A percentile compares a stretch with the other conserved stretches of the same genome.
phyloP scores from a whole-genome alignment of 768 basidiomycete genomes.

The Boletales sp. region DNA sequence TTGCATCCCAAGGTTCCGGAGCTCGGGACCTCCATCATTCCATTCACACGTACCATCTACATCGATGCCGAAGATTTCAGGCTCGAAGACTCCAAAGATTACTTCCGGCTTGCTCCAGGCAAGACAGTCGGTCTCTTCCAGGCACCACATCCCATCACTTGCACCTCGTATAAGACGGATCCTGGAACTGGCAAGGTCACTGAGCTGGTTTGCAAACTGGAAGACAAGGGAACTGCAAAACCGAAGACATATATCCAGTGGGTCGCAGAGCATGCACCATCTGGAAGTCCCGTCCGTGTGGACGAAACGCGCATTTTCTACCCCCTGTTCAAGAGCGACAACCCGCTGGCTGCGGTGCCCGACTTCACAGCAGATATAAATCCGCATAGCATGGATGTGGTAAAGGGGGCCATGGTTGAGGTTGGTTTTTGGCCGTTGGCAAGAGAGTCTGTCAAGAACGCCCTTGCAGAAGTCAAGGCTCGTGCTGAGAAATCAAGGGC shows the following conservation, averaged over 20 bases:
- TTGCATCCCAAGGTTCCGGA: conserved; percentile 91
- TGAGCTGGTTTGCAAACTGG: conserved; percentile 77
- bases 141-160: conserved; percentile 88
- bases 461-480: conserved; percentile 58
- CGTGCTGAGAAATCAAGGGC: conserved; percentile 61
- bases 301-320: conserved; percentile 93
- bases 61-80: conserved; percentile 96
- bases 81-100: conserved; percentile 85
- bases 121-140: conserved; percentile 97
- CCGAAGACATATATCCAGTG: conserved; percentile 96
- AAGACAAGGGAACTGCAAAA: conserved; percentile 71
- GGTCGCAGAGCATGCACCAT: conserved; percentile 81
- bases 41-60: conserved; percentile 85
- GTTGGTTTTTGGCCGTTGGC: conserved; percentile 85
- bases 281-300: conserved; percentile 77
- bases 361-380: conserved; percentile 85
- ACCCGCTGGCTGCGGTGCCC: conserved; percentile 62
- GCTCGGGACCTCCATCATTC: conserved; percentile 76
- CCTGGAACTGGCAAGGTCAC: conserved; percentile 64
- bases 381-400: conserved; percentile 73
- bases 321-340: conserved; percentile 91
- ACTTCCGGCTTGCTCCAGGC: conserved; percentile 96
- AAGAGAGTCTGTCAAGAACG: conserved; percentile 59
- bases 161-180: conserved; percentile 83
- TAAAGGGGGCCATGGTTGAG: conserved; percentile 82